phyloP scores from a whole-genome alignment of 352 stramenopile species.

The Bremia lactucae region DNA sequence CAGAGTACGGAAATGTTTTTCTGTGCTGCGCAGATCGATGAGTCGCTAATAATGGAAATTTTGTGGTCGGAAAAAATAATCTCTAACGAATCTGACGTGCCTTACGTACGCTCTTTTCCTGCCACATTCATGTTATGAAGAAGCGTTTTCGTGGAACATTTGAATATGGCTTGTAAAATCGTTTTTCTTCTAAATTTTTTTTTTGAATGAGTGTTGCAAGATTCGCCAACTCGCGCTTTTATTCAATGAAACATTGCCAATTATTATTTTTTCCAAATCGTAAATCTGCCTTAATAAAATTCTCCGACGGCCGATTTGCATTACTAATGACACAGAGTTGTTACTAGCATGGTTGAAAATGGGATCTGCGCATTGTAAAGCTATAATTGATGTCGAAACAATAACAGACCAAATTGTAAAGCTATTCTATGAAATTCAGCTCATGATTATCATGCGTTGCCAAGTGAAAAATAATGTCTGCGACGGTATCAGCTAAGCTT shows the following conservation, averaged over 20 bases:
- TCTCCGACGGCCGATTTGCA: neutral
- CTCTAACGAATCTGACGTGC: conserved; percentile 11
- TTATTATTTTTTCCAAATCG: conserved; percentile 90
- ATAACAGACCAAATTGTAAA: conserved; percentile 63
- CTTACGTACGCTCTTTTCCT: conserved; percentile 86
- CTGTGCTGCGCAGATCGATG: no score
- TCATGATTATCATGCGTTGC: conserved; percentile 80
- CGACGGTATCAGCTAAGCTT: no score
- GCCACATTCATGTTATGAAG: conserved; percentile 90
- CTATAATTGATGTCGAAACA: conserved; percentile 87
- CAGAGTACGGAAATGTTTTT: conserved; percentile 6
- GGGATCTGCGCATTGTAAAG: conserved; percentile 87
- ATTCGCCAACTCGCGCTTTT: conserved; percentile 89
- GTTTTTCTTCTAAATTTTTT: conserved; percentile 88
- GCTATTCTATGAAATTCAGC: conserved; percentile 87
- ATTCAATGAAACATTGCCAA: conserved; percentile 85
- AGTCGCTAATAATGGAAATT: no score
- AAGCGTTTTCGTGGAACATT: conserved; percentile 91
- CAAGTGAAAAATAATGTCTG: conserved; percentile 36
- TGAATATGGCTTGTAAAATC: no score
- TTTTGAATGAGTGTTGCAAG: conserved; percentile 87
- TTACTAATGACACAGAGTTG: neutral
- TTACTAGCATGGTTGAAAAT: conserved; percentile 81
- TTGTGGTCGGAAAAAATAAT: conserved; percentile 35
- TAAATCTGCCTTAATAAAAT: no score